Conservation (phyloP, 1,284 basidiomycete genomes). For the Trametes sp. region DNA sequence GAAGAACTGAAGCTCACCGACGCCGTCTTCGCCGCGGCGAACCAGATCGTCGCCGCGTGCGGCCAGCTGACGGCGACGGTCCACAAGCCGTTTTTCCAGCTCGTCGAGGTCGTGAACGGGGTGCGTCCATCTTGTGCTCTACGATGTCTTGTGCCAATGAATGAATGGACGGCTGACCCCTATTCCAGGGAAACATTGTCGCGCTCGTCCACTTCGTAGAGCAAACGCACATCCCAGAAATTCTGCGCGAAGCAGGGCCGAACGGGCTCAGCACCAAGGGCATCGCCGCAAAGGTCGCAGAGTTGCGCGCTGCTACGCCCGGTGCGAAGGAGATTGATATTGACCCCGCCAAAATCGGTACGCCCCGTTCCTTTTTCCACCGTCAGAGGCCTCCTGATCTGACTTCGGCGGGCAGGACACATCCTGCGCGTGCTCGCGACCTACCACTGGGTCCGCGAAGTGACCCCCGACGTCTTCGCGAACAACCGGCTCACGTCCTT, state of each 20-base stretch:
- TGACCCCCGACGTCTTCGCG: slow-evolving; percentile 69
- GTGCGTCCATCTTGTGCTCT: slow-evolving; percentile 47
- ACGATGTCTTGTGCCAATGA: not conserved
- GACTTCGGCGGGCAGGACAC: slow-evolving; percentile 51
- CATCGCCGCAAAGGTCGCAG: slow-evolving; percentile 48
- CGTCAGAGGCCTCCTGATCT: not conserved
- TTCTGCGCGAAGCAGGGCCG: slow-evolving; percentile 66
- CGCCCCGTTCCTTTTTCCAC: not conserved
- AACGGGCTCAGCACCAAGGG: slow-evolving; percentile 63
- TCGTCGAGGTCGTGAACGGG: slow-evolving; percentile 70
- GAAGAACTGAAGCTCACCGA: slow-evolving; percentile 42
- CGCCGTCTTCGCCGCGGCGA: slow-evolving; percentile 62
- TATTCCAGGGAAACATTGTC: slow-evolving; percentile 66
- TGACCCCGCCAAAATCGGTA: slow-evolving; percentile 25
- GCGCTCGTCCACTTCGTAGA: slow-evolving; percentile 73
- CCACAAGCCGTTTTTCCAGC: slow-evolving; percentile 68
- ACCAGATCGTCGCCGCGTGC: slow-evolving; percentile 69
- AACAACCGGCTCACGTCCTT: slow-evolving; percentile 70
- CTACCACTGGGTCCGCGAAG: slow-evolving; percentile 72
- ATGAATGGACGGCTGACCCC: not conserved
- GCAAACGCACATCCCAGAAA: slow-evolving; percentile 69
- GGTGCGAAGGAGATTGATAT: slow-evolving; percentile 14
- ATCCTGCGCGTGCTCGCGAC: slow-evolving; percentile 74
- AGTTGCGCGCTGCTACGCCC: slow-evolving; percentile 16
- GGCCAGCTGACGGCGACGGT: slow-evolving; percentile 69